Base-by-base conservation (phyloP, 1,139 yeast species). In the Hemisphaericaspora xylanilytica region DNA sequence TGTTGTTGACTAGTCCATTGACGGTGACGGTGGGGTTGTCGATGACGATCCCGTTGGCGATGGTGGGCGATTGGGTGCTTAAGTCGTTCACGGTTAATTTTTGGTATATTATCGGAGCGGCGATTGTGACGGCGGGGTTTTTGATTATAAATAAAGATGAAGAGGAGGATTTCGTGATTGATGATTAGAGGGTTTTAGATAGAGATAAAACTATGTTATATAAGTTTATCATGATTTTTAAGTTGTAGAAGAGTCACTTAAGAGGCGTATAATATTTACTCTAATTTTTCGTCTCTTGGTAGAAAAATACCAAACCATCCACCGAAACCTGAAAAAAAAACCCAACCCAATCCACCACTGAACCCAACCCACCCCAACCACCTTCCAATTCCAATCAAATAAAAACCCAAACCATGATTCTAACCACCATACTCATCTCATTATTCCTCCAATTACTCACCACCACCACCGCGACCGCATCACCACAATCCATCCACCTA, bases 11-110 rank as follows among this genome's bases (percentile, higher is more conserved):
- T 1, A 83, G 94, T 36, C 98, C 98, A 0, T 70, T 92, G 46
- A 90, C 96, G 0, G 97, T 90, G 2, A 92, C 98, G 0, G 95
- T 92, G 7, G 98, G 98, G 0, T 70, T 92, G 32, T 84, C 96
- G 20, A 79, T 92, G 49, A 89, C 97, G 0, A 92, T 92, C 21
- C 98, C 98, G 0, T 73, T 92, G 43, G 96, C 97, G 0, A 85
- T 92, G 87, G 61, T 88, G 15, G 96, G 97, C 20, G 98, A 92
- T 55, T 75, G 89, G 66, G 44, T 87, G 3, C 66, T 89, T 48
- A 84, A 85, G 54, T 78, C 78, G 26, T 80, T 85, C 48, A 58
- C 66, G 28, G 73, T 86, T 48, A 75, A 85, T 29, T 49, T 72
- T 43, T 56, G 79, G 43, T 92, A 92, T 57, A 65, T 85, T 18